Evolutionary conservation across 1,284 basidiomycete genomes (phyloP), one percentile per base, ranked within the genome.

Genomic region (Coniferiporia sulphurascens): DNA sequence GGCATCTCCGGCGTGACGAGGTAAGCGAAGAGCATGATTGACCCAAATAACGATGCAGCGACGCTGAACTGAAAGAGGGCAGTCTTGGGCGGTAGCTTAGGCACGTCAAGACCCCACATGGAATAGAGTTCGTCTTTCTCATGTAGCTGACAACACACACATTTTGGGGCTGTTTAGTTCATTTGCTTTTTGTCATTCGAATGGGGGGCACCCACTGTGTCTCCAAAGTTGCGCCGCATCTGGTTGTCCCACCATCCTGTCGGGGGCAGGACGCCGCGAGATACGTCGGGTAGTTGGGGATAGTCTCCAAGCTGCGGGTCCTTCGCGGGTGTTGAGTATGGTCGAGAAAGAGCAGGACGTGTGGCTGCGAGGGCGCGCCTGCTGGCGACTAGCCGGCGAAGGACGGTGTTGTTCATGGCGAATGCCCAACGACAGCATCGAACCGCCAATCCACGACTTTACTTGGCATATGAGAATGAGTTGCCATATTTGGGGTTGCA

Each of bases 61-160:
- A 87, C 71, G 12, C 78, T 65, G 68, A 92, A 87, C 55, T 86
- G 85, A 51, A 78, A 76, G 48, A 86, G 71, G 8, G 90, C 89
- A 1, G 70, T 78, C 15, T 75, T 71, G 43, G 86, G 83, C 17
- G 78, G 72, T 17, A 89, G 74, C 45, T 74, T 71, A 49, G 88
- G 79, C 48, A 84, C 77, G 68, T 95, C 93, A 15, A 91, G 92
- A 49, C 89, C 89, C 91, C 91, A 95, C 88, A 95, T 91, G 49
- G 87, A 89, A 62, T 89, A 75, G 21, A 89, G 76, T 68, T 95
- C 93, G 65, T 94, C 90, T 68, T 85, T 81, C 73, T 93, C 90
- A 65, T 93, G 91, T 38, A 94, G 71, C 91, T 94, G 68, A 50
- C 59, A 21, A 21, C 15, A 44, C 52, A 15, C 9, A 15, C 44